Evolutionary conservation across 208 protist species (phyloP), one percentile per base, ranked within the genome.

Genomic region (Leishmania tarentolae): DNA sequence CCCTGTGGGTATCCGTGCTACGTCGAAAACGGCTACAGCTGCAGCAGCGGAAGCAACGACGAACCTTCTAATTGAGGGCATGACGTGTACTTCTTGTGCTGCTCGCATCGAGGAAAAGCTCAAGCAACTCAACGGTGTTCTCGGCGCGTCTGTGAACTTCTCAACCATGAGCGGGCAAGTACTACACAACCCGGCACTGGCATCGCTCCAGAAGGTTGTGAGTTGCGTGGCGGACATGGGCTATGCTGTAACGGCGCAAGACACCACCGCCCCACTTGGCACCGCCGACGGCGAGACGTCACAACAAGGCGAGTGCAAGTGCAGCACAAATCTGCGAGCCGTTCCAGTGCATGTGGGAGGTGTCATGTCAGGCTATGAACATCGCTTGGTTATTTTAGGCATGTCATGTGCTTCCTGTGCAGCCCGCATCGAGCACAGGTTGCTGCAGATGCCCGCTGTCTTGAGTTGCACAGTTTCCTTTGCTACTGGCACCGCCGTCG

Each of bases 401-500:
- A 98, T 98, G 97, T 95, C 96, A 53, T 98, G 97, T 83, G 88
- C 87, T n/a, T 96, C 94, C 15, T 98, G 97, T 80, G 94, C 96
- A 37, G 86, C 90, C 24, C 90, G 90, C 9, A 97, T 99, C 50
- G 96, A 98, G 80, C 82, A 57, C 70, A 75, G 79, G 8, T 75
- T 98, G 35, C 44, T 28, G 15, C 37, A 59, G 46, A 28, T 92
- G 63, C 37, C 72, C 3, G 83, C 84, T 70, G 93, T 98, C 72
- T 37, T 80, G 40, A 80, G 81, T 24, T 87, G 85, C 37, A 78
- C 57, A n/a, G 95, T 98, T 0, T 94, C 93, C 80, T 96, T 98
- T 69, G 80, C 93, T 24, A 88, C 90, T 1, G 83, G 88, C 71
- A 91, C 68, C 31, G 90, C 81, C 9, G 70, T 73, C 42, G 86